Evolutionary conservation across 202 grass and related monocot genomes (phyloP), one percentile per base, ranked within the genome.

Genomic region (Tripidium arundinaceum): DNA sequence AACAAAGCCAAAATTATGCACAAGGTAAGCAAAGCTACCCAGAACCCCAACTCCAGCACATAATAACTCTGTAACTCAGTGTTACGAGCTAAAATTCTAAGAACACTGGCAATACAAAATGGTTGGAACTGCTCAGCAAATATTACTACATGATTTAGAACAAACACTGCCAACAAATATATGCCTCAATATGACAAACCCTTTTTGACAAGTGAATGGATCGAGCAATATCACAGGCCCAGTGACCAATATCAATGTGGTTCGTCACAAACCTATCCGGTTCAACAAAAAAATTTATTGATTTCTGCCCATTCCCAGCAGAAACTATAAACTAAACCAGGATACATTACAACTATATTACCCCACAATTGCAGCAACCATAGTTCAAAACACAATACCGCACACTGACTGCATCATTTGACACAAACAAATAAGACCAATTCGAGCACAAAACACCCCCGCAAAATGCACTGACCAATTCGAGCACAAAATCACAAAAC

Each of bases 1-100:
- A 72, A 69, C 10, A 79, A 79, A 54, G 43, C 18, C 57, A 79
- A 38, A 80, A 68, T 79, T 46, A 9, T 47, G 34, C 25, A 26
- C 22, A 68, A 73, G 79, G 12, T 26, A 64, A 67, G 80, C 49
- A 26, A 67, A 62, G 14, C 61, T 57, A 84, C 18, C 40, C 13
- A 57, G 45, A 65, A 73, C 36, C 42, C 70, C n/a, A 61, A 39
- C 13, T 58, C 28, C 2, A 33, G 29, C 1, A 29, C 38, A 66
- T 18, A 62, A 50, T 31, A 65, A 4, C 57, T 77, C 66, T 11
- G 16, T 22, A 39, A 15, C 25, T 71, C 14, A 27, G 24, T 72
- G 27, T 62, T 16, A 24, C n/a, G n/a, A 16, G 31, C 47, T 31
- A 13, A 49, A 10, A 70, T 71, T 58, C 11, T 70, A 58, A 68